A percentile compares a stretch with the other conserved stretches of the same genome.
phyloP scores from a whole-genome alignment of 2,329 filamentous ascomycete species.

The Thielaviopsis punctulata region DNA sequence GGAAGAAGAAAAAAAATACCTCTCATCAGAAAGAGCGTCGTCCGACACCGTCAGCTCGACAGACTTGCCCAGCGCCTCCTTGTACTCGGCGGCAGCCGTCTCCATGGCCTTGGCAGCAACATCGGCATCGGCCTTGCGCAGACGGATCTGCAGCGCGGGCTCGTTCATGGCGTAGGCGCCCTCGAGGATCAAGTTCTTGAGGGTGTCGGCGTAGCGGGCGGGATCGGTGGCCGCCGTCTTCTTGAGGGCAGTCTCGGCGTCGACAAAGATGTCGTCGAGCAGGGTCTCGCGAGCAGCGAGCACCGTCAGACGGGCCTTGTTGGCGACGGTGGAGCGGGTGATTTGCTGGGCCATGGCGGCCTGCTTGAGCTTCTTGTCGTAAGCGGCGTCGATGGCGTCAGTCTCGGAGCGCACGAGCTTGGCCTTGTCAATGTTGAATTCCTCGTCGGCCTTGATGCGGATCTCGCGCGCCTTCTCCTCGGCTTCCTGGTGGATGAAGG shows the following conservation, averaged over 20 bases:
- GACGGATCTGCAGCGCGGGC: conserved; percentile 55
- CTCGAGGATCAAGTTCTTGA: conserved; percentile 74
- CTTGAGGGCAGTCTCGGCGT: conserved; percentile 54
- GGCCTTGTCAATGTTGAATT: conserved; percentile 97
- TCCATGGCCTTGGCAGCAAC: conserved; percentile 61
- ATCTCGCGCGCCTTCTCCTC: conserved; percentile 95
- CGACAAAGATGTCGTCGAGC: conserved; percentile 76
- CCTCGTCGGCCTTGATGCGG: conserved; percentile 94
- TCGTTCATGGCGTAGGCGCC: conserved; percentile 80
- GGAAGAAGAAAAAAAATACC: conserved; percentile 39
- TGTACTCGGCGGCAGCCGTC: conserved; percentile 65
- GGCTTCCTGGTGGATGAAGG: conserved; percentile 98
- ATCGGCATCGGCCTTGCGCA: conserved; percentile 63
- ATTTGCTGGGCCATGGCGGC: conserved; percentile 98
- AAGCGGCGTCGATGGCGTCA: conserved; percentile 73
- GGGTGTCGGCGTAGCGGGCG: conserved; percentile 54
- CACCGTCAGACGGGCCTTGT: conserved; percentile 85
- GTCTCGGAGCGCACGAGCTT: conserved; percentile 96
- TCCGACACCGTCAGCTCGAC: conserved; percentile 55
- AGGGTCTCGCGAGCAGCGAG: conserved; percentile 77
- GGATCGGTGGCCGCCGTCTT: conserved; percentile 44
- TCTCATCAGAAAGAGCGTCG: conserved; percentile 61
- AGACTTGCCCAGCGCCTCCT: conserved; percentile 57
- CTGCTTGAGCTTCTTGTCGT: conserved; percentile 99
- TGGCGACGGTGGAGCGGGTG: conserved; percentile 85